phyloP scores from a whole-genome alignment of 371 early-diverging fungal genomes.

The Lichtheimia corymbifera region DNA sequence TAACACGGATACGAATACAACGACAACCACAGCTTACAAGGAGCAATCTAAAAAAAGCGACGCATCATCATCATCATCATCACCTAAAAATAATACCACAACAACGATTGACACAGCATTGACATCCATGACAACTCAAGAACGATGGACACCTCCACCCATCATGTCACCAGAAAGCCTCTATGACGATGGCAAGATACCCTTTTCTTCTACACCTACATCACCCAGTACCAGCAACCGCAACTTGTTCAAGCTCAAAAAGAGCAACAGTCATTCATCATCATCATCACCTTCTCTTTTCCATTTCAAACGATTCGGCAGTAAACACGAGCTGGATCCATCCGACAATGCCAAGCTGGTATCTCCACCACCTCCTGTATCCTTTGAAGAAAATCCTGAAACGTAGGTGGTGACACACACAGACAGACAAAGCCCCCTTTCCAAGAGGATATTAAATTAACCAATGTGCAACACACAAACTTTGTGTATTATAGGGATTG shows the following conservation, averaged over 20 bases:
- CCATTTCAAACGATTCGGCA: constrained; percentile 18
- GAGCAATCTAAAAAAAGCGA: constrained; percentile 5
- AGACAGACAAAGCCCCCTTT: too few species aligned
- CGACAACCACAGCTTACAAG: neutral
- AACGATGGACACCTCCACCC: constrained; percentile 15
- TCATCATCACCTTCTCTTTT: constrained; percentile 5
- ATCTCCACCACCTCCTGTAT: constrained; percentile 17
- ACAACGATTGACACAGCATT: neutral
- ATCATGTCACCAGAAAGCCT: constrained; percentile 10
- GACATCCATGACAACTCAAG: constrained; percentile 1
- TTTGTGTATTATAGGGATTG: constrained; percentile 41
- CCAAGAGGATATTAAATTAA: too few species aligned
- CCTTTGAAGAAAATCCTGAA: constrained; percentile 18
- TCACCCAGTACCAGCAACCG: neutral
- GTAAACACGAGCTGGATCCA: constrained; percentile 3
- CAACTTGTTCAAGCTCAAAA: constrained; percentile 10
- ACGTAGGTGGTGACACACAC: constrained; percentile 11
- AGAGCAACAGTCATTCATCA: constrained; percentile 8
- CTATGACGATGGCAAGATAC: neutral
- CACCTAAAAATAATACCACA: neutral
- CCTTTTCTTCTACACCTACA: neutral
- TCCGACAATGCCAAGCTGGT: constrained; percentile 5
- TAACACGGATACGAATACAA: neutral
- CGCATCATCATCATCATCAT: neutral
- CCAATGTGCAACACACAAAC: too few species aligned